A percentile compares a stretch with the other conserved stretches of the same genome.
These are phyloP conservation scores for Erysimum pusillum DNA, from an alignment of 441 rosid genomes.

Conservation along the genomic window DNA sequence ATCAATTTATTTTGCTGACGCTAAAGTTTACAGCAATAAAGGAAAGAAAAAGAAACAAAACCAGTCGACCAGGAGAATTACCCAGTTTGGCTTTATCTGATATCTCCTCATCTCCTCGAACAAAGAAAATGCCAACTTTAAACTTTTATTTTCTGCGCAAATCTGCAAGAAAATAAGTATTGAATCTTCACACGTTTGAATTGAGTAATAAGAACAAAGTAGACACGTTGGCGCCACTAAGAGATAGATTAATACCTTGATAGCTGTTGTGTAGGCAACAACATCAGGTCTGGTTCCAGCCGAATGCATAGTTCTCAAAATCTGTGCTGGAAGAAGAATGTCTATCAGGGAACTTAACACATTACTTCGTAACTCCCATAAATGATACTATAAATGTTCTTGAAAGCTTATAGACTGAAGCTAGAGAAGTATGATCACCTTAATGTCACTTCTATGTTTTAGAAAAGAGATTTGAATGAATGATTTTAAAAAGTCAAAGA, in stretches of 20 bases:
- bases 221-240: conserved; percentile 21
- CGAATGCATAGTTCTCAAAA: conserved; percentile 75
- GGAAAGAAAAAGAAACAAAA: conserved; percentile 24
- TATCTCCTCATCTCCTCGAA: conserved; percentile 84
- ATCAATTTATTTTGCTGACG: conserved; percentile 14
- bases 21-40: conserved; percentile 5
- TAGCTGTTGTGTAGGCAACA: conserved; percentile 87
- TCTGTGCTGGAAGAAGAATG: conserved; percentile 71
- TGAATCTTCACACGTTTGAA: conserved; percentile 39
- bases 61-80: conserved; percentile 44
- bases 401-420: conserved; percentile 26
- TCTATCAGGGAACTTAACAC: conserved; percentile 45
- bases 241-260: conserved; percentile 67
- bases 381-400: background rate
- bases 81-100: conserved; percentile 82
- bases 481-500: conserved; percentile 5
- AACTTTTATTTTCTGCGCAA: conserved; percentile 66
- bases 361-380: conserved; percentile 5
- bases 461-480: conserved; percentile 24
- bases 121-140: conserved; percentile 77
- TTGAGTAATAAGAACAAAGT: conserved; percentile 38
- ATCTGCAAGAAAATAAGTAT: conserved; percentile 59
- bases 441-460: conserved; percentile 13
- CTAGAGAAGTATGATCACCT: conserved; percentile 28
- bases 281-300: conserved; percentile 88